These are phyloP conservation scores for Silybum marianum DNA, from an alignment of 129 eudicot species.

Conservation along the genomic window DNA sequence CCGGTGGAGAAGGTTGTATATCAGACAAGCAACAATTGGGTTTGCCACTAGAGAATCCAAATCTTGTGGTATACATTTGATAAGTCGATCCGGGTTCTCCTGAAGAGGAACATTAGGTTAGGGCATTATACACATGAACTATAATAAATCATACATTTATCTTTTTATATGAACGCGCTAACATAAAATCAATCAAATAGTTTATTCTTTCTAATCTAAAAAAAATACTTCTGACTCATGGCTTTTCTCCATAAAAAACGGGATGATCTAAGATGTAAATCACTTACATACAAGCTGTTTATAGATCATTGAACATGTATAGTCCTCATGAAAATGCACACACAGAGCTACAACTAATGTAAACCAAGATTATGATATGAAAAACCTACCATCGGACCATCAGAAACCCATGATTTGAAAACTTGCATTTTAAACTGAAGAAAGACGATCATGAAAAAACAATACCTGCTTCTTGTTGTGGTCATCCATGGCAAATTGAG, in stretches of 20 bases:
- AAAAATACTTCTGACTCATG: background rate
- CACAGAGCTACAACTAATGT: background rate
- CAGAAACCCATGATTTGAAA: background rate
- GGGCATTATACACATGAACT: too few relatives aligned
- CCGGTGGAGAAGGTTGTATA: too few relatives aligned
- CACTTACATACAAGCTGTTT: background rate
- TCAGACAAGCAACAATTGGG: too few relatives aligned
- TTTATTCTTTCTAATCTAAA: background rate
- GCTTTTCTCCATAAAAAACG: too few relatives aligned
- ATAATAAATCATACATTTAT: too few relatives aligned
- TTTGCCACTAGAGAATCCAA: too few relatives aligned
- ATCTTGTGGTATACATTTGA: too few relatives aligned
- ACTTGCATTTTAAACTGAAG: background rate
- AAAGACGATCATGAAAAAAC: background rate
- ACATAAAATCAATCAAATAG: background rate
- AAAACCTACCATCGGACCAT: background rate
- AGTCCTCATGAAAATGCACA: background rate
- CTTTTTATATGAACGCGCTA: too few relatives aligned
- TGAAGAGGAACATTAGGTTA: too few relatives aligned
- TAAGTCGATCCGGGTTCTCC: too few relatives aligned
- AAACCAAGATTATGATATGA: background rate
- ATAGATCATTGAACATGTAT: background rate
- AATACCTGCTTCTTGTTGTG: conserved; percentile 46
- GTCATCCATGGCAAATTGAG: conserved; percentile 44
- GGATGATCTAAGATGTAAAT: too few relatives aligned